Conservation (phyloP, 805 yeast species). For the Cyberlindnera veronae region DNA sequence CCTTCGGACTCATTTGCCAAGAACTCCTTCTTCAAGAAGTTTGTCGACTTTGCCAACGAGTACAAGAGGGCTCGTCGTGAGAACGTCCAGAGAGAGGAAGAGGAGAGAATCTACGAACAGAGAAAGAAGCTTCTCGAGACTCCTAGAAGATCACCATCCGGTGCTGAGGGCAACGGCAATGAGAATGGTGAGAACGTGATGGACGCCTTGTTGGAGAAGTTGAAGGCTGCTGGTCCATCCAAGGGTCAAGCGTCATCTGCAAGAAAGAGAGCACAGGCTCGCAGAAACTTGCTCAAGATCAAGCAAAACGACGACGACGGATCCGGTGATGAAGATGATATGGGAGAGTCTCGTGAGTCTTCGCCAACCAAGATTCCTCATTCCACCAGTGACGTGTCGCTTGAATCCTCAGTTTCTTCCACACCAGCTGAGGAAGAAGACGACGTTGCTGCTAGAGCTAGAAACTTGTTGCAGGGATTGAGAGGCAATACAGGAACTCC, state of each 20-base stretch:
- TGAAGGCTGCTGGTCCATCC: conserved; percentile 81
- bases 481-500: conserved; percentile 32
- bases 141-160: conserved; percentile 23
- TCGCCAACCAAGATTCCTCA: conserved; percentile 18
- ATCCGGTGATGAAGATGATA: conserved; percentile 17
- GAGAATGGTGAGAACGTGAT: conserved; percentile 52
- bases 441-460: conserved; percentile 58
- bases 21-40: conserved; percentile 59
- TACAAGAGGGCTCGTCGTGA: conserved; percentile 64
- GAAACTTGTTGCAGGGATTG: conserved; percentile 58
- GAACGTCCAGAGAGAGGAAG: conserved; percentile 65
- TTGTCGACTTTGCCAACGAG: conserved; percentile 55
- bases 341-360: conserved; percentile 1
- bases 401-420: conserved; percentile 1
- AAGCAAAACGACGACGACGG: conserved; percentile 20
- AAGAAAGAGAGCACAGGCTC: conserved; percentile 72
- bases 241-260: conserved; percentile 78
- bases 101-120: conserved; percentile 58
- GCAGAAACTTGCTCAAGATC: conserved; percentile 52
- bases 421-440: conserved; percentile 23
- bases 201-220: conserved; percentile 82
- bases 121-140: conserved; percentile 54
- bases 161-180: conserved; percentile 32
- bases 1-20: conserved; percentile 48
- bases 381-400: neutral